Evolutionary conservation across 805 yeast genomes (phyloP).

Genomic region (Saccharomycopsis babjevae): DNA sequence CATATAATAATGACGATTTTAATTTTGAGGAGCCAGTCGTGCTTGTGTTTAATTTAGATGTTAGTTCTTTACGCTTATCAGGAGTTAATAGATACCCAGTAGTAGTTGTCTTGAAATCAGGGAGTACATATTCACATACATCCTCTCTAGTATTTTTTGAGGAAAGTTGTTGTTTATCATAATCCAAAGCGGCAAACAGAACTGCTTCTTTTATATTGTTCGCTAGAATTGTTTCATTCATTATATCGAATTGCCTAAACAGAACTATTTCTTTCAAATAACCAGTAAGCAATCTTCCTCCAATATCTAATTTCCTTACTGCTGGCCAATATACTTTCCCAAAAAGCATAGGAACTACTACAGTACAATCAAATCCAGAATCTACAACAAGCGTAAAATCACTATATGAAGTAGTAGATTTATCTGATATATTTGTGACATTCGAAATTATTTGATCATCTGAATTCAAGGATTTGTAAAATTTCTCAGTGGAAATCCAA

Average conservation of each 20-base stretch:
- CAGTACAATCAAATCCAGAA: slow-evolving; percentile 79
- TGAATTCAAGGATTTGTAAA: slow-evolving; percentile 22
- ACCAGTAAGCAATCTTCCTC: slow-evolving; percentile 79
- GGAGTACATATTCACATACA: slow-evolving; percentile 58
- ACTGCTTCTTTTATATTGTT: slow-evolving; percentile 78
- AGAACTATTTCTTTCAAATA: slow-evolving; percentile 75
- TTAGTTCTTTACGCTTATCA: slow-evolving; percentile 19
- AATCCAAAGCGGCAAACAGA: slow-evolving; percentile 58
- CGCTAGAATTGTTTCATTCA: slow-evolving; percentile 79
- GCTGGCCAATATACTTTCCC: slow-evolving; percentile 73
- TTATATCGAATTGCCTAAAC: slow-evolving; percentile 84
- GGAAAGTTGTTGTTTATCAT: slow-evolving; percentile 35
- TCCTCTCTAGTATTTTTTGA: slow-evolving; percentile 24
- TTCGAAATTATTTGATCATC: slow-evolving; percentile 17
- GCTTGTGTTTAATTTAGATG: background rate
- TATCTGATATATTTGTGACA: slow-evolving; percentile 21
- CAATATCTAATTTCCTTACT: slow-evolving; percentile 69
- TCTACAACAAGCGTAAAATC: slow-evolving; percentile 80
- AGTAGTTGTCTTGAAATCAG: slow-evolving; percentile 74
- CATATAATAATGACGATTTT: slow-evolving; percentile 23
- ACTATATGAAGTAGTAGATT: slow-evolving; percentile 18
- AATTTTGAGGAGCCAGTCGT: slow-evolving; percentile 16
- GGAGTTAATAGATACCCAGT: slow-evolving; percentile 54
- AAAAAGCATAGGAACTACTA: slow-evolving; percentile 75
- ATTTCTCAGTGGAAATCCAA: slow-evolving; percentile 22